Evolutionary conservation across 106 monocot species (phyloP), one percentile per base, ranked within the genome.

Genomic region (Xerophyta viscosa): DNA sequence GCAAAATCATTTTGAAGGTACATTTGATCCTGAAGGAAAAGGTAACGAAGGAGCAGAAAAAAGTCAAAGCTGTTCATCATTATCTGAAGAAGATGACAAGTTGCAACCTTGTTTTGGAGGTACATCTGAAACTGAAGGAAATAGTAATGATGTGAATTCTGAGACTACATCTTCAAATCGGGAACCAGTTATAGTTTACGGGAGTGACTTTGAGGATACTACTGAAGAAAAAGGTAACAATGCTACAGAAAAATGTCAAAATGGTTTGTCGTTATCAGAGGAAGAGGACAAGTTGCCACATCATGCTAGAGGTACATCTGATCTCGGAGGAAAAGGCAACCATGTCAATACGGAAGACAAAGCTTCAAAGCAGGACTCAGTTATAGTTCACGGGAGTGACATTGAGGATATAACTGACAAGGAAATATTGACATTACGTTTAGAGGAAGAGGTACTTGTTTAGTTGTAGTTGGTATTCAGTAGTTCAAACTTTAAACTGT

Each of bases 391-490:
- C 31, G 69, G 12, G 46, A 44, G 21, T 36, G n/a, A 22, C 37
- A 26, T 19, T 41, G 65, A 50, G 46, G 66, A 56, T 46, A 20
- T 22, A 56, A 24, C 31, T 56, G 71, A 63, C 24, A 83, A 72
- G 53, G 83, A 80, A 30, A 62, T 71, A 31, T 17, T 70, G 29
- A 75, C 78, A 31, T 50, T 55, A 28, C 58, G 50, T 31, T 55
- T 88, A 37, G 66, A 77, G 54, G 74, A 88, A 48, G 78, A 94
- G 84, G 93, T 94, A 77, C 15, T 31, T 37, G 42, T 58, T 64
- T 49, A 30, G 19, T 24, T 33, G 33, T 11, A 6, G 5, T 33
- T 33, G 33, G 11, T 33, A 11, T 33, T 33, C 11, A 33, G 5
- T 11, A 6, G 33, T 33, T 33, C 5, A n/a, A n/a, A n/a, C n/a